phyloP scores from a whole-genome alignment of 768 basidiomycete species.

The Lactarius indigo region DNA sequence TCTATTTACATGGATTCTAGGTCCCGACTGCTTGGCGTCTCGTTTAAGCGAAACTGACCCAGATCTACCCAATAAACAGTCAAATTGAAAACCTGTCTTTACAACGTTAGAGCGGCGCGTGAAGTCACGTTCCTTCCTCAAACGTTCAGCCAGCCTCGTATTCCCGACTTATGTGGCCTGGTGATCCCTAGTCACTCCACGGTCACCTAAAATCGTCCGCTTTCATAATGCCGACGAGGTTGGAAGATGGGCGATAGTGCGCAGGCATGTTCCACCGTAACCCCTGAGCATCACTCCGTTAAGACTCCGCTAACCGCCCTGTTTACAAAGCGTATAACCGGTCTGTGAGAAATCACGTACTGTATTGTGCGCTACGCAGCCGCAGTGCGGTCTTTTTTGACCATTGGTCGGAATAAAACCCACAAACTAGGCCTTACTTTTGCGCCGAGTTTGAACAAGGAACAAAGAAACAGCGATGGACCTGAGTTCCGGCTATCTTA shows the following conservation, averaged over 20 bases:
- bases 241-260: neutral
- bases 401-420: too few relatives aligned
- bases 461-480: neutral
- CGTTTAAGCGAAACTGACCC: neutral
- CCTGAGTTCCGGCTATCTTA: neutral
- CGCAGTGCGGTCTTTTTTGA: neutral
- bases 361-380: neutral
- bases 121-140: neutral
- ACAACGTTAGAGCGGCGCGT: constrained; percentile 9
- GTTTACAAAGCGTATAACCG: neutral
- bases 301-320: neutral
- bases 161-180: neutral
- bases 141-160: neutral
- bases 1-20: neutral
- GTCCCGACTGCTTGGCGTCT: constrained; percentile 11
- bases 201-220: neutral
- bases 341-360: neutral
- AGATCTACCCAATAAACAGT: neutral
- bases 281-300: neutral
- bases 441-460: neutral
- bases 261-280: neutral
- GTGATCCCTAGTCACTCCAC: neutral
- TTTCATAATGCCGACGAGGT: neutral
- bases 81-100: neutral
- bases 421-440: neutral